A percentile compares a stretch with the other conserved stretches of the same genome.
phyloP scores from a whole-genome alignment of 192 early-diverging fungal species.

The Diversispora epigaea region DNA sequence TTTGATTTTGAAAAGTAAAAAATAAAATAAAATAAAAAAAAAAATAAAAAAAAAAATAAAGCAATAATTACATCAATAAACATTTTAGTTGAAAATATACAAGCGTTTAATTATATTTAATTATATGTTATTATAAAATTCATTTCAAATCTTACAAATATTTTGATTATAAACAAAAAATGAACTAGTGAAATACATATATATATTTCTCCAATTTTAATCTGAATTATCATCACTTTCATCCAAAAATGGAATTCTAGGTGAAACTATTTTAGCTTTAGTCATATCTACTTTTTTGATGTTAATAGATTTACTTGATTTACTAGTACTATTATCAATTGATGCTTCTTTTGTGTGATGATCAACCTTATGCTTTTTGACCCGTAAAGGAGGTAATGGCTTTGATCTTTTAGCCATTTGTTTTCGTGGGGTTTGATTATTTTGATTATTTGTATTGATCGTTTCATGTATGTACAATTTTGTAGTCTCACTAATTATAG shows the following conservation, averaged over 20 bases:
- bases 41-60: no score
- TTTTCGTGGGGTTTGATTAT: background rate
- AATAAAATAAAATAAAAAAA: no score
- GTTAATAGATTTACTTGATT: no score
- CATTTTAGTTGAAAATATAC: no score
- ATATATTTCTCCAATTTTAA: no score
- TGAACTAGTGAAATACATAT: no score
- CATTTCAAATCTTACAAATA: no score
- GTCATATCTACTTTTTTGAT: background rate
- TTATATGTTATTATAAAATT: no score
- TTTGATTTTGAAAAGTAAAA: no score
- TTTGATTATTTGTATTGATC: background rate
- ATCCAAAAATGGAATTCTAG: background rate
- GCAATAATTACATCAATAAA: no score
- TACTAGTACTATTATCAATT: background rate
- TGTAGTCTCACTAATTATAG: background rate
- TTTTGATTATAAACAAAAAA: no score
- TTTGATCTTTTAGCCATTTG: slow-evolving; percentile 3
- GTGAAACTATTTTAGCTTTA: background rate
- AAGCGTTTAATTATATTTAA: no score
- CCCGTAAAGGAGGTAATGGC: background rate
- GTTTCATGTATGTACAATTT: background rate
- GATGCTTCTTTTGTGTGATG: background rate
- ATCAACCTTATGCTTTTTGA: background rate
- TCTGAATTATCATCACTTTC: background rate